A percentile compares a stretch with the other conserved stretches of the same genome.
Conservation (phyloP, 257 asterid genomes). For the Rehmannia glutinosa region DNA sequence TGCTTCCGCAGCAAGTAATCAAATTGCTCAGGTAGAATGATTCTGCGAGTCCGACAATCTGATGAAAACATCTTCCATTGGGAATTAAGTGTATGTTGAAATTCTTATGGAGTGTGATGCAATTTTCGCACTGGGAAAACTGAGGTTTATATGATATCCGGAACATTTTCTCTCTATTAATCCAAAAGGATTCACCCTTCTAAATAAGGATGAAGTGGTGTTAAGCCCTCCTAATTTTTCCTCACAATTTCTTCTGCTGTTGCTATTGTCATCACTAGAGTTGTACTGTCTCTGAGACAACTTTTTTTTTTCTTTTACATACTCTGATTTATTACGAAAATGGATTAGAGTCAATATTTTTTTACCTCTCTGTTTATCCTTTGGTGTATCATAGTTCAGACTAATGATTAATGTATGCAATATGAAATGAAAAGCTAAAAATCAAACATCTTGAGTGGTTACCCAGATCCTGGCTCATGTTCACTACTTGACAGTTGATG, state of each 20-base stretch:
- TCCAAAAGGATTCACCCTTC: not conserved
- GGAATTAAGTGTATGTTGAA: not conserved
- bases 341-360: not conserved
- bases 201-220: not conserved
- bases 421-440: not conserved
- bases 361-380: not conserved
- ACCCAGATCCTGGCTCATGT: not conserved
- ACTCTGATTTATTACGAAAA: not conserved
- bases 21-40: not conserved
- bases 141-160: not conserved
- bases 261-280: not conserved
- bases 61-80: not conserved
- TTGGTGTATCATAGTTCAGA: not conserved
- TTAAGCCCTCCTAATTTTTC: not conserved
- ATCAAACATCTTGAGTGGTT: not conserved
- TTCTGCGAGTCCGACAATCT: not conserved
- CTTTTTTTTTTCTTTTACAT: not conserved
- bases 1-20: not conserved
- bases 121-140: not conserved
- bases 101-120: not conserved
- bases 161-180: not conserved
- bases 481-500: not conserved
- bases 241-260: not conserved
- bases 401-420: not conserved
- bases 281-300: not conserved